phyloP scores from a whole-genome alignment of 345 rosid species.

The Turnera subulata region DNA sequence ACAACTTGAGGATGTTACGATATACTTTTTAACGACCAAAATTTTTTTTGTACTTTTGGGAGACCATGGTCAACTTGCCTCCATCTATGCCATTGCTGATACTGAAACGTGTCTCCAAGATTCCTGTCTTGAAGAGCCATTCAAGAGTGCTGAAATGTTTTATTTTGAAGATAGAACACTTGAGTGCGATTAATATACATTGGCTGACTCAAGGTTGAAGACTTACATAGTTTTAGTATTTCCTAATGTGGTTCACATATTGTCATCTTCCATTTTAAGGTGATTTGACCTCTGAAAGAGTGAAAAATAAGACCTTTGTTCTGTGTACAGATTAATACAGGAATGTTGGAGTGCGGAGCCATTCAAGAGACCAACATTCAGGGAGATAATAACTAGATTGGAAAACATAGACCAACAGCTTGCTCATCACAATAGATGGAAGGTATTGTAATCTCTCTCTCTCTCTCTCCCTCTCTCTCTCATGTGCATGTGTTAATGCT shows the following conservation, averaged over 20 bases:
- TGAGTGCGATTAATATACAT: neutral
- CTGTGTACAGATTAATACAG: constrained; percentile 51
- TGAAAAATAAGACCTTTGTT: neutral
- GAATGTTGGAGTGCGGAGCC: constrained; percentile 73
- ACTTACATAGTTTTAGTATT: neutral
- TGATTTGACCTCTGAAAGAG: neutral
- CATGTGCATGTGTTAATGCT: neutral
- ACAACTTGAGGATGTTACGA: too few species aligned
- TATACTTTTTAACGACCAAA: too few species aligned
- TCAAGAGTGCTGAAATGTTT: too few species aligned
- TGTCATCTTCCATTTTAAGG: neutral
- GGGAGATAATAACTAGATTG: constrained; percentile 51
- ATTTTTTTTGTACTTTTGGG: too few species aligned
- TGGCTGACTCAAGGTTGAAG: neutral
- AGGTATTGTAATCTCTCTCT: constrained; percentile 37
- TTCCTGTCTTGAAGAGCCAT: too few species aligned
- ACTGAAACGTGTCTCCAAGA: too few species aligned
- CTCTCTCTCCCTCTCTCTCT: constrained; percentile 9
- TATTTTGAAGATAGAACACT: neutral
- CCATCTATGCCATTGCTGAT: too few species aligned
- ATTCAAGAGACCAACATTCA: constrained; percentile 60
- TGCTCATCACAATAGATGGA: constrained; percentile 43
- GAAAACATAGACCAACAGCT: constrained; percentile 42
- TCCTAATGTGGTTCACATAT: neutral
- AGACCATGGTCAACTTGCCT: too few species aligned